These are phyloP conservation scores for Quercus alba DNA, from an alignment of 306 rosid species.

Conservation along the genomic window DNA sequence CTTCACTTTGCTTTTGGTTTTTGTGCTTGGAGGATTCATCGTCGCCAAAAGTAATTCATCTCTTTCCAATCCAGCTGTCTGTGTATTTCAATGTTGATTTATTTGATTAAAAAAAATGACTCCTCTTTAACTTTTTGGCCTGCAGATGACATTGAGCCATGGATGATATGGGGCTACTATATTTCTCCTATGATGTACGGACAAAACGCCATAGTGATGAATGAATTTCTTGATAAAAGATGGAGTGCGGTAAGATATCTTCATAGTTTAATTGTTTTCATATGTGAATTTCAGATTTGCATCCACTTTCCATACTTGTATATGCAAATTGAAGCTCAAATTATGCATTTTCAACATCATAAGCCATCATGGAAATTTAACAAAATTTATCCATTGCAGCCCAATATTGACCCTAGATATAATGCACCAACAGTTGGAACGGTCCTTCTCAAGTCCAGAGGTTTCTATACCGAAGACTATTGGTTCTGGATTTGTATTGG, in stretches of 20 bases:
- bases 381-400: constrained; percentile 32
- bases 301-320: neutral
- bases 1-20: constrained; percentile 40
- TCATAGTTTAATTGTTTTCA: neutral
- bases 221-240: constrained; percentile 78
- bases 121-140: neutral
- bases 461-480: constrained; percentile 50
- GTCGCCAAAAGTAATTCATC: constrained; percentile 38
- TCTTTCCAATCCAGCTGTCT: neutral
- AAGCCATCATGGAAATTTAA: neutral
- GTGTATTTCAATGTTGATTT: neutral
- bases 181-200: constrained; percentile 85
- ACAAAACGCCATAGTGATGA: constrained; percentile 75
- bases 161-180: constrained; percentile 82
- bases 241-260: constrained; percentile 53
- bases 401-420: constrained; percentile 41
- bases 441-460: constrained; percentile 56
- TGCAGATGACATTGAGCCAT: constrained; percentile 63
- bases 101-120: neutral
- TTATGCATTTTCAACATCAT: neutral
- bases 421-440: constrained; percentile 58
- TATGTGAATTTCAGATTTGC: neutral
- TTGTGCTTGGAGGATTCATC: constrained; percentile 64
- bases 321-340: neutral
- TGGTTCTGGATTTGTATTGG: constrained; percentile 82